phyloP scores from a whole-genome alignment of 495 filamentous ascomycete genomes.

The Rusavskia elegans region DNA sequence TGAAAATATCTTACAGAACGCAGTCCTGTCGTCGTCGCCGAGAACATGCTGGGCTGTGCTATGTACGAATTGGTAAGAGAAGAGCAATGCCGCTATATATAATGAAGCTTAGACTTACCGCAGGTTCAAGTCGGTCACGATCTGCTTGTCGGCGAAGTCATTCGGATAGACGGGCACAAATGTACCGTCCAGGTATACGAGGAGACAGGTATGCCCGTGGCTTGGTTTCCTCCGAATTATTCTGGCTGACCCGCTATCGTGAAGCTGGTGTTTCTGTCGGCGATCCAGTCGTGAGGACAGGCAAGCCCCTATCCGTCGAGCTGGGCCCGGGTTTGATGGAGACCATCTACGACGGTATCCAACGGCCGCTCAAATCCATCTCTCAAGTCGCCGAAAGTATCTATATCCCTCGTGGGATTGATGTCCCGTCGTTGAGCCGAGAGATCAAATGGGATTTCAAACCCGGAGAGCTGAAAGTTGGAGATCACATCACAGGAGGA shows the following conservation, averaged over 20 bases:
- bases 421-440: constrained; percentile 75
- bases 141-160: constrained; percentile 86
- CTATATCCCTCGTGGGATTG: constrained; percentile 91
- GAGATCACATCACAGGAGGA: constrained; percentile 91
- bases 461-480: constrained; percentile 69
- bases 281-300: constrained; percentile 77
- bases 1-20: constrained; percentile 15
- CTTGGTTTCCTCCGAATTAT: neutral
- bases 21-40: constrained; percentile 79
- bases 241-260: constrained; percentile 3
- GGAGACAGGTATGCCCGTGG: constrained; percentile 62
- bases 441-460: constrained; percentile 91
- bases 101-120: constrained; percentile 5
- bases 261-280: constrained; percentile 83
- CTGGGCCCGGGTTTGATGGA: constrained; percentile 94
- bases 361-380: constrained; percentile 82
- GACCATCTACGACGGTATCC: constrained; percentile 98
- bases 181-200: constrained; percentile 98
- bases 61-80: constrained; percentile 91
- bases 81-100: neutral
- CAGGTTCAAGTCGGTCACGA: constrained; percentile 81
- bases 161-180: constrained; percentile 89
- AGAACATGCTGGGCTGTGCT: constrained; percentile 96
- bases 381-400: constrained; percentile 62
- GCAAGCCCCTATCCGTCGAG: constrained; percentile 93